Conservation (phyloP, 1,139 yeast species). For the Candida sp. region DNA sequence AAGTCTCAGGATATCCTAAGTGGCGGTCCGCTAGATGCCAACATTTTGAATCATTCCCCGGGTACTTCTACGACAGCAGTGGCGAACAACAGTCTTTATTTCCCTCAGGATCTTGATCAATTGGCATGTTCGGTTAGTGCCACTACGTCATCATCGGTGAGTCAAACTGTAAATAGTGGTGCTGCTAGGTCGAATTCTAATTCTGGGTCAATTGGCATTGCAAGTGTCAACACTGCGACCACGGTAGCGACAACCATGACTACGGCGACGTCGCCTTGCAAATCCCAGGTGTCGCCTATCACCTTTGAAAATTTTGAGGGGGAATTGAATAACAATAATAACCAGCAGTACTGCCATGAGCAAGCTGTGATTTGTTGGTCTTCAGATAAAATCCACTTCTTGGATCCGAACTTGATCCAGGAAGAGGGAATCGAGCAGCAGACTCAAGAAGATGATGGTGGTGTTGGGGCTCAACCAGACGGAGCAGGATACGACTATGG, state of each 20-base stretch:
- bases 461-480: neutral
- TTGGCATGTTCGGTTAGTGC: neutral
- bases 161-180: neutral
- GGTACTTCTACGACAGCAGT: neutral
- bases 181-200: neutral
- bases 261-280: conserved; percentile 1
- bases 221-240: neutral
- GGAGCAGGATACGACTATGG: neutral
- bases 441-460: neutral
- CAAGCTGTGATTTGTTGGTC: conserved; percentile 9
- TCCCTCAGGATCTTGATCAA: conserved; percentile 1
- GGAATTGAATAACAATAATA: neutral
- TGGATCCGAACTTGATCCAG: conserved; percentile 8
- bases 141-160: conserved; percentile 1
- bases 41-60: neutral
- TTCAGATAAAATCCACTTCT: conserved; percentile 9
- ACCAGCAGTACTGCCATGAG: neutral
- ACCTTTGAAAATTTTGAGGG: neutral
- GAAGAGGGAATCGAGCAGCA: neutral
- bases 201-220: conserved; percentile 6
- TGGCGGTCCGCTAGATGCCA: neutral
- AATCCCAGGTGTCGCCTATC: conserved; percentile 2
- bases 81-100: no score
- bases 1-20: neutral
- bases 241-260: neutral